Conservation (phyloP, 805 yeast species). For the Cyberlindnera mississippiensis region DNA sequence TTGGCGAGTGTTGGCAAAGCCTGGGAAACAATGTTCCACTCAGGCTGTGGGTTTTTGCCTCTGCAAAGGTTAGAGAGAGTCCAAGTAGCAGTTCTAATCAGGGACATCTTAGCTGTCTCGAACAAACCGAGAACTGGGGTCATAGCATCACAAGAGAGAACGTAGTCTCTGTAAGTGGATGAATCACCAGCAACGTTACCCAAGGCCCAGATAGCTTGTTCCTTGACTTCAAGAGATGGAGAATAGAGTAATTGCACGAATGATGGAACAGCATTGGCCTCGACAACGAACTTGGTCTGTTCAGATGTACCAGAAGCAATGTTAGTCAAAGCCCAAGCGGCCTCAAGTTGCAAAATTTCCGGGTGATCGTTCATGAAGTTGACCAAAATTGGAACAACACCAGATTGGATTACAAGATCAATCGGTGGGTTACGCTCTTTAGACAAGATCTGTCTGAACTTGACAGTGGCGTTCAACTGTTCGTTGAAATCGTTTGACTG, state of each 20-base stretch:
- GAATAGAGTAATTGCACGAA: constrained; percentile 82
- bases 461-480: constrained; percentile 85
- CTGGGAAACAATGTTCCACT: constrained; percentile 81
- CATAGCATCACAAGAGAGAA: constrained; percentile 81
- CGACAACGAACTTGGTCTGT: constrained; percentile 88
- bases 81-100: constrained; percentile 97
- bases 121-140: constrained; percentile 79
- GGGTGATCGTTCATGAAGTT: constrained; percentile 78
- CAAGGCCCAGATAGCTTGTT: constrained; percentile 98
- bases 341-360: constrained; percentile 89
- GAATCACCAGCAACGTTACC: constrained; percentile 99
- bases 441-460: constrained; percentile 88
- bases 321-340: constrained; percentile 99
- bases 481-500: constrained; percentile 69
- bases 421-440: constrained; percentile 97
- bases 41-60: constrained; percentile 95
- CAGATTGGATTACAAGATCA: constrained; percentile 85
- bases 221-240: constrained; percentile 85
- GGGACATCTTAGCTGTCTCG: constrained; percentile 77
- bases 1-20: constrained; percentile 91
- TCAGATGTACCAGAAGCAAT: constrained; percentile 91
- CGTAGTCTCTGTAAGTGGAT: constrained; percentile 83
- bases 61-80: constrained; percentile 94
- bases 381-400: constrained; percentile 90
- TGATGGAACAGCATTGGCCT: constrained; percentile 89